Evolutionary conservation across 306 rosid genomes (phyloP).

Genomic region (Dryas drummondii): DNA sequence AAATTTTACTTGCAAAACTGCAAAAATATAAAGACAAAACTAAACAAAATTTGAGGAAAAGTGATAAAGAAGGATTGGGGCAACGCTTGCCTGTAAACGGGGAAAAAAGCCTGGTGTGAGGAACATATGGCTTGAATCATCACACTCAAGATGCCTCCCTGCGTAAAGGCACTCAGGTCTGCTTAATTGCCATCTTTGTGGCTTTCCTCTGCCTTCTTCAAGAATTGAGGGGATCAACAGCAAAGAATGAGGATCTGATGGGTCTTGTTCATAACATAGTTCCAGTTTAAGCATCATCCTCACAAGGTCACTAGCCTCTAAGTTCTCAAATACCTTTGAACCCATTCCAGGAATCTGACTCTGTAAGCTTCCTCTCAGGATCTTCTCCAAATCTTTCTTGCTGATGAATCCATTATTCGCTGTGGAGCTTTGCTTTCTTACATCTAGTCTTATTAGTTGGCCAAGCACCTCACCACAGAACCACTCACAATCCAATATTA

Average conservation of each 20-base stretch:
- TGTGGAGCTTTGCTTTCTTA: constrained; percentile 49
- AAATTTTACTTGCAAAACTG: not conserved
- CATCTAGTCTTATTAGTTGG: constrained; percentile 68
- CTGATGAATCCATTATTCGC: constrained; percentile 72
- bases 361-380: constrained; percentile 69
- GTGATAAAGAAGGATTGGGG: constrained; percentile 14
- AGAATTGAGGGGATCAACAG: constrained; percentile 78
- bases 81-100: constrained; percentile 69
- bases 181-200: constrained; percentile 77
- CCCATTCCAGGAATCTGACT: constrained; percentile 84
- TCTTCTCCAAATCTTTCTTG: constrained; percentile 73
- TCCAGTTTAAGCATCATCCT: constrained; percentile 97
- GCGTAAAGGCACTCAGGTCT: constrained; percentile 57
- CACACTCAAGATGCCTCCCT: constrained; percentile 90
- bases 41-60: not conserved
- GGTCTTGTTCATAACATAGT: constrained; percentile 81
- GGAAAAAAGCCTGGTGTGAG: constrained; percentile 93
- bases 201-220: constrained; percentile 87
- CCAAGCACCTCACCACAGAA: constrained; percentile 85
- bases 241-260: constrained; percentile 62
- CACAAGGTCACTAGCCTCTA: constrained; percentile 80
- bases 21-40: not conserved
- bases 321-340: constrained; percentile 79
- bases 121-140: constrained; percentile 93
- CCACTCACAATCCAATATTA: constrained; percentile 91